phyloP scores from a whole-genome alignment of 257 asterid species.

The Salvia hispanica region DNA sequence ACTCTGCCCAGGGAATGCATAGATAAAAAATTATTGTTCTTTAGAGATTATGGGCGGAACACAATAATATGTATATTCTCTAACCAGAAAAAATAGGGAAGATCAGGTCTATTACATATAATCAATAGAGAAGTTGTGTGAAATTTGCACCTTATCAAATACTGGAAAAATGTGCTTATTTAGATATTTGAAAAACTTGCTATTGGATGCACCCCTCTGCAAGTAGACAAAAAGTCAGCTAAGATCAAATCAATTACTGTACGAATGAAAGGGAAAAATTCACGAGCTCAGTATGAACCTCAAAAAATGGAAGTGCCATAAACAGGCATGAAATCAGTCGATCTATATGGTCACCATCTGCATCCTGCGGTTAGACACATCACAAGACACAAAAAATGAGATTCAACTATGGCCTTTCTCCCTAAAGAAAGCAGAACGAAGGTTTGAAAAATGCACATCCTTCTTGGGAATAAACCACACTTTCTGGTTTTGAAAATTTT shows the following conservation, averaged over 20 bases:
- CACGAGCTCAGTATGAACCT: constrained; percentile 49
- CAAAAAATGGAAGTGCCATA: constrained; percentile 87
- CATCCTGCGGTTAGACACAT: constrained; percentile 54
- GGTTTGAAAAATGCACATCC: constrained; percentile 8
- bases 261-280: constrained; percentile 23
- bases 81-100: constrained; percentile 16
- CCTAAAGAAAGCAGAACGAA: constrained; percentile 24
- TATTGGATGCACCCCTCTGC: constrained; percentile 96
- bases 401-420: background rate
- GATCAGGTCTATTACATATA: constrained; percentile 4
- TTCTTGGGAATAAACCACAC: constrained; percentile 14
- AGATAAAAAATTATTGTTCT: background rate
- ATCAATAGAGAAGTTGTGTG: background rate
- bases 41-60: constrained; percentile 15
- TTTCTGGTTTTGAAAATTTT: constrained; percentile 12
- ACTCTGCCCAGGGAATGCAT: background rate
- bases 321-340: constrained; percentile 79
- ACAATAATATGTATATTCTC: constrained; percentile 6
- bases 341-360: constrained; percentile 89
- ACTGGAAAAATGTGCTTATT: constrained; percentile 87
- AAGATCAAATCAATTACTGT: constrained; percentile 22
- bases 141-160: constrained; percentile 66
- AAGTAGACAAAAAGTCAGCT: constrained; percentile 36
- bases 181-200: constrained; percentile 78
- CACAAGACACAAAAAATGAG: constrained; percentile 10